Evolutionary conservation across 1,139 yeast species (phyloP).

Genomic region (Suhomyces bolitotheri): DNA sequence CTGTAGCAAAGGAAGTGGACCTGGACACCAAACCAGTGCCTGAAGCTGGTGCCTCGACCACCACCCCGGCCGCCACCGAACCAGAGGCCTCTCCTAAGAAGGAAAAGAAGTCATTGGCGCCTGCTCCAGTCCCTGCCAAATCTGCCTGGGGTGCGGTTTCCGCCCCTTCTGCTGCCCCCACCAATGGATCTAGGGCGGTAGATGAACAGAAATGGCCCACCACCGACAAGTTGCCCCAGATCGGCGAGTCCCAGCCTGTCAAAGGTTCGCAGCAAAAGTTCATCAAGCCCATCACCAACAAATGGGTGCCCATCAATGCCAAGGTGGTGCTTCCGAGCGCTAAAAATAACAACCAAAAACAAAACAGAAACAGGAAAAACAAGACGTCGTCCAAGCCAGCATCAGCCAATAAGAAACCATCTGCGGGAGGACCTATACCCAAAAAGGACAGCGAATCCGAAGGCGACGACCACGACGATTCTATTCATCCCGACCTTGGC

Average conservation of each 20-base stretch:
- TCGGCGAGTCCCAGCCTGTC: slow-evolving; percentile 26
- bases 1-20: neutral
- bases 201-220: slow-evolving; percentile 63
- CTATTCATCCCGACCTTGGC: slow-evolving; percentile 1
- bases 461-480: slow-evolving; percentile 2
- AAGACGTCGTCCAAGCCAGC: slow-evolving; percentile 20
- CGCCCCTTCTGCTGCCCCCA: slow-evolving; percentile 25
- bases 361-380: slow-evolving; percentile 37
- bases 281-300: slow-evolving; percentile 64
- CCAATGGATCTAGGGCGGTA: slow-evolving; percentile 23
- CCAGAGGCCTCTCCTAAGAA: slow-evolving; percentile 19
- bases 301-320: slow-evolving; percentile 89
- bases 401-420: slow-evolving; percentile 13
- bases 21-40: neutral
- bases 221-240: slow-evolving; percentile 40
- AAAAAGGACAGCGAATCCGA: slow-evolving; percentile 13
- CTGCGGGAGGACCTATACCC: slow-evolving; percentile 3
- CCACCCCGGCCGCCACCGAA: slow-evolving; percentile 11
- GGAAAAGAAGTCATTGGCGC: slow-evolving; percentile 53
- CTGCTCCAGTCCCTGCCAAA: slow-evolving; percentile 74
- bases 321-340: slow-evolving; percentile 56
- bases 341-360: slow-evolving; percentile 29
- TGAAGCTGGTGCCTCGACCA: neutral
- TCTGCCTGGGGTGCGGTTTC: slow-evolving; percentile 65
- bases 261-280: slow-evolving; percentile 47